Evolutionary conservation across 768 basidiomycete genomes (phyloP).

Genomic region (Tylopilus sp.): DNA sequence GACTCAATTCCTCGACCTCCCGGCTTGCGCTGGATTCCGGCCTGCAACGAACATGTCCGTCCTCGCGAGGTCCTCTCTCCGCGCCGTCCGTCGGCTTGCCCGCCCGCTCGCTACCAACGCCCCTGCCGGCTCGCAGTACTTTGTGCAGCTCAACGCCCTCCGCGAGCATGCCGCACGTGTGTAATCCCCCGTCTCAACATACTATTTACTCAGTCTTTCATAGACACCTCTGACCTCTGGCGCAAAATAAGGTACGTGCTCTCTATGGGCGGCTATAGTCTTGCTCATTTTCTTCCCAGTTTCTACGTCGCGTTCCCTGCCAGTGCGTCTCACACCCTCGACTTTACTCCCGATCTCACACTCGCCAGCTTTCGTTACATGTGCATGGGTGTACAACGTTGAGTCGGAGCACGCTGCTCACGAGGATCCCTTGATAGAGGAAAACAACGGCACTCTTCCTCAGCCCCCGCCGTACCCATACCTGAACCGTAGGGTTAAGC

Average conservation of each 20-base stretch:
- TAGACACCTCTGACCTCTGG: slow-evolving; percentile 80
- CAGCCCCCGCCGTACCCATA: slow-evolving; percentile 71
- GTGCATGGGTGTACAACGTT: slow-evolving; percentile 48
- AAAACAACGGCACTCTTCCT: slow-evolving; percentile 71
- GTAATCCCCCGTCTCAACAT: slow-evolving; percentile 12
- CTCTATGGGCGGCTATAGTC: background rate
- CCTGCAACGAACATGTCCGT: slow-evolving; percentile 41
- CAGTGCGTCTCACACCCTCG: slow-evolving; percentile 46
- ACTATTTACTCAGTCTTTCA: slow-evolving; percentile 9
- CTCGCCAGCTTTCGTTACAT: slow-evolving; percentile 20
- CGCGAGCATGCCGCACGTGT: slow-evolving; percentile 65
- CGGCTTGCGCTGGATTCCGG: slow-evolving; percentile 25
- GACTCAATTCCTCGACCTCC: slow-evolving; percentile 13
- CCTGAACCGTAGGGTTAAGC: slow-evolving; percentile 71
- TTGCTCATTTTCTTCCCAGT: slow-evolving; percentile 36
- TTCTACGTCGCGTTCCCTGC: slow-evolving; percentile 73
- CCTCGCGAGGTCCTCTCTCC: slow-evolving; percentile 47
- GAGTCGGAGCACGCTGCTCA: slow-evolving; percentile 70
- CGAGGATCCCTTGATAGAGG: slow-evolving; percentile 62
- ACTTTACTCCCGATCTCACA: slow-evolving; percentile 11
- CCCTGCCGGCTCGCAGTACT: slow-evolving; percentile 40
- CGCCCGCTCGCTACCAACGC: slow-evolving; percentile 40
- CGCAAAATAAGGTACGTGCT: slow-evolving; percentile 76
- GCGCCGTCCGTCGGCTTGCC: slow-evolving; percentile 37
- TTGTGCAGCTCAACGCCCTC: slow-evolving; percentile 53